phyloP scores from a whole-genome alignment of 2,329 filamentous ascomycete species.

The Microsporum ferrugineum region DNA sequence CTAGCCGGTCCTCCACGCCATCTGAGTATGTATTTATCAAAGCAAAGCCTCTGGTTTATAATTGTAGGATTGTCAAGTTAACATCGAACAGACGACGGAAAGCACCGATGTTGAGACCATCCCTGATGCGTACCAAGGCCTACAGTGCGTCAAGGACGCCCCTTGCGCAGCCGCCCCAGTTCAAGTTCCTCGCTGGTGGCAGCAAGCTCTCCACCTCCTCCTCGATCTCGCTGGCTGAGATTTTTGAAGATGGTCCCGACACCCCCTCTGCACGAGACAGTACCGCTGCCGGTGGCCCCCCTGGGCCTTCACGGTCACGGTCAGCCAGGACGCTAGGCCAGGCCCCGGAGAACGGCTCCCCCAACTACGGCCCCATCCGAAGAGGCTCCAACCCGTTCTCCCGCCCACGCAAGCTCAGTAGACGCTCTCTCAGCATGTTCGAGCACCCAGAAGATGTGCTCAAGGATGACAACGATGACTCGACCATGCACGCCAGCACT shows the following conservation, averaged over 20 bases:
- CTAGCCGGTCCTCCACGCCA: conserved; percentile 18
- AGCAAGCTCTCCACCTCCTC: conserved; percentile 43
- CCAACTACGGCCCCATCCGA: conserved; percentile 57
- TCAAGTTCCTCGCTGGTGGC: conserved; percentile 56
- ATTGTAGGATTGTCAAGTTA: not conserved
- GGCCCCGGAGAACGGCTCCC: conserved; percentile 57
- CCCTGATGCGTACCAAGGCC: conserved; percentile 62
- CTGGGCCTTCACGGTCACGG: conserved; percentile 52
- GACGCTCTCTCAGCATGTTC: conserved; percentile 95
- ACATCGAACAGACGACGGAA: conserved; percentile 48
- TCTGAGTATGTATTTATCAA: conserved; percentile 23
- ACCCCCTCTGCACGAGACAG: conserved; percentile 50
- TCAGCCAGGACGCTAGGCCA: conserved; percentile 43
- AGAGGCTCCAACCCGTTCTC: conserved; percentile 61
- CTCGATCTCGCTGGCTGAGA: conserved; percentile 61
- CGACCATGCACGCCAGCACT: conserved; percentile 43
- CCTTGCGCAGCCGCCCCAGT: conserved; percentile 54
- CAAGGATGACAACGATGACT: conserved; percentile 53
- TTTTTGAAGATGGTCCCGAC: conserved; percentile 58
- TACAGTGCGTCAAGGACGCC: conserved; percentile 54
- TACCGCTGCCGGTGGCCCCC: conserved; percentile 42
- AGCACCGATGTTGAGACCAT: conserved; percentile 59
- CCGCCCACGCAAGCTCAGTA: conserved; percentile 75
- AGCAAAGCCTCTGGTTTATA: too few species aligned
- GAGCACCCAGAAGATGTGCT: conserved; percentile 82